These are phyloP conservation scores for Cyberlindnera mrakii DNA, from an alignment of 805 yeast species.

Conservation along the genomic window DNA sequence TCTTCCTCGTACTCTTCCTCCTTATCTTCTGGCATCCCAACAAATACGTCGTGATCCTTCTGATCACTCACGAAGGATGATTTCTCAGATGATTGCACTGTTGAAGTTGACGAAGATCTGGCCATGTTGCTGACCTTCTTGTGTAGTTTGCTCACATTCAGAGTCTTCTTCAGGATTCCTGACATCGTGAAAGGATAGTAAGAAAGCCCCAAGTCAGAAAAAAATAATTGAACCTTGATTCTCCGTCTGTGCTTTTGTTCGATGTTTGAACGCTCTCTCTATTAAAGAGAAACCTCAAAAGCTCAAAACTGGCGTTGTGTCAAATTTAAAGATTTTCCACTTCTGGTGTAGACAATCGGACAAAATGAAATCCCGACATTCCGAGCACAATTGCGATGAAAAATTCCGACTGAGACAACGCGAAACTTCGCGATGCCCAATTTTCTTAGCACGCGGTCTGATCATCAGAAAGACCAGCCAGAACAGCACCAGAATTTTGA, in stretches of 20 bases:
- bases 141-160: background rate
- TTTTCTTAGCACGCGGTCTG: too few species aligned
- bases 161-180: background rate
- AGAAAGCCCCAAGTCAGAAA: too few species aligned
- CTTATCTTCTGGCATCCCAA: background rate
- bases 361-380: background rate
- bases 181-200: background rate
- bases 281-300: background rate
- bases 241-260: too few species aligned
- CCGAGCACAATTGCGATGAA: background rate
- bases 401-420: too few species aligned
- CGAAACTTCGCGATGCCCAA: too few species aligned
- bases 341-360: background rate
- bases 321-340: background rate
- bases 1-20: conserved; percentile 1
- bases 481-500: too few species aligned
- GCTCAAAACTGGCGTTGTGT: background rate
- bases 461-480: too few species aligned
- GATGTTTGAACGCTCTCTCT: too few species aligned
- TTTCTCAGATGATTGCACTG: background rate
- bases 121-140: background rate
- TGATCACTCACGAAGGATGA: background rate
- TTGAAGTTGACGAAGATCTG: background rate
- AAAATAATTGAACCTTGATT: too few species aligned
- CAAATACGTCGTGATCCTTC: background rate